Conservation (phyloP, 805 yeast genomes). For the Metschnikowia aberdeeniae region DNA sequence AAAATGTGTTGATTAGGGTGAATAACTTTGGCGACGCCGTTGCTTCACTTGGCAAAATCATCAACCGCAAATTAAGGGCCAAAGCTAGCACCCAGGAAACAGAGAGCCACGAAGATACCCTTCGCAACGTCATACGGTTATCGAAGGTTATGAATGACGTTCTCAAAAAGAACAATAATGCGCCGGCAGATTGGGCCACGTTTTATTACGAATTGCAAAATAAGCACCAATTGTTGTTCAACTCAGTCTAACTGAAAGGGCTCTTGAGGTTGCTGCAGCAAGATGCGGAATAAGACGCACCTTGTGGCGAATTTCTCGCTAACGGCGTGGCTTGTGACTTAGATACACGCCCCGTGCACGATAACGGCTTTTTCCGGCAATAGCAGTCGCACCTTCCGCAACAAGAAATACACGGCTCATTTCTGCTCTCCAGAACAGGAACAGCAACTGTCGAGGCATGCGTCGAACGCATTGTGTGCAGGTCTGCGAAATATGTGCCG, state of each 20-base stretch:
- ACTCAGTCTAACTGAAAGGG: slow-evolving; percentile 3
- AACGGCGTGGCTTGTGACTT: no score
- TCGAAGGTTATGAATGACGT: slow-evolving; percentile 21
- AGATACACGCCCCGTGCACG: not conserved
- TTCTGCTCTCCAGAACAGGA: not conserved
- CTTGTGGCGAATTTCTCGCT: not conserved
- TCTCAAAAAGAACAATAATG: slow-evolving; percentile 8
- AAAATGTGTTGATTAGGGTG: slow-evolving; percentile 26
- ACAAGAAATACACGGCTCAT: not conserved
- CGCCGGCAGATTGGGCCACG: slow-evolving; percentile 14
- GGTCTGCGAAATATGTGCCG: not conserved
- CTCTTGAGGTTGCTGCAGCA: not conserved
- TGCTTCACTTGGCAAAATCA: slow-evolving; percentile 29
- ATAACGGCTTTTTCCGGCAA: not conserved
- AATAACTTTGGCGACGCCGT: slow-evolving; percentile 30
- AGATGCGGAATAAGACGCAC: not conserved
- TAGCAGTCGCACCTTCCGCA: not conserved
- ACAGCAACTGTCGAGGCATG: not conserved
- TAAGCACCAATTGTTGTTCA: slow-evolving; percentile 17
- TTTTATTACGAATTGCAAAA: slow-evolving; percentile 16
- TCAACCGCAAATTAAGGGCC: slow-evolving; percentile 49
- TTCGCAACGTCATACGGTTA: slow-evolving; percentile 29
- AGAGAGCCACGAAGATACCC: slow-evolving; percentile 51
- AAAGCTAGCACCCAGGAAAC: slow-evolving; percentile 66
- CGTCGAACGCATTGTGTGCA: slow-evolving; percentile 1